These are phyloP conservation scores for Astrothelium macrocarpum DNA, from an alignment of 495 filamentous ascomycete species.

Conservation along the genomic window DNA sequence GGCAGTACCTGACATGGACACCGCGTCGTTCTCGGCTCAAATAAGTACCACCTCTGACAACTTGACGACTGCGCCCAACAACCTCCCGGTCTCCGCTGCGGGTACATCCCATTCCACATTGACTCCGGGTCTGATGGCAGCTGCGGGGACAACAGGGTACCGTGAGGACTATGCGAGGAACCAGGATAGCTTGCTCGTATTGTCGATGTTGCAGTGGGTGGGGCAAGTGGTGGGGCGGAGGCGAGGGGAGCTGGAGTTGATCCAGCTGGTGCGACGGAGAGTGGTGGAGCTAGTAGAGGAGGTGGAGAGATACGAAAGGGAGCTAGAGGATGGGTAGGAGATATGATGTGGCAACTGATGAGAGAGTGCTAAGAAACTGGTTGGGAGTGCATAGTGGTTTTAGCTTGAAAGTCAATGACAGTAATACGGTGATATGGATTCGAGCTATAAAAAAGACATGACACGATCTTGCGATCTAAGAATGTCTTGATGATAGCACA, in stretches of 20 bases:
- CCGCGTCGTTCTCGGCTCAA: too few species aligned
- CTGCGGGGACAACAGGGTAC: too few species aligned
- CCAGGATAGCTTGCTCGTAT: too few species aligned
- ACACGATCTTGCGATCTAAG: not conserved
- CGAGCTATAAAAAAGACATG: not conserved
- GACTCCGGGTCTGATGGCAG: too few species aligned
- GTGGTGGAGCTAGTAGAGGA: not conserved
- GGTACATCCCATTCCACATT: too few species aligned
- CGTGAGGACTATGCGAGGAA: too few species aligned
- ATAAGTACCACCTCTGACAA: not conserved
- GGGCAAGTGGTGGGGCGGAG: too few species aligned
- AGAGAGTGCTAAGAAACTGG: too few species aligned
- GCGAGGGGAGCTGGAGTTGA: not conserved
- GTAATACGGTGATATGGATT: too few species aligned
- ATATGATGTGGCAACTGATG: not conserved
- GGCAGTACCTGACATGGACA: not conserved
- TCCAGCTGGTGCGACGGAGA: not conserved
- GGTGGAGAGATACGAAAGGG: not conserved
- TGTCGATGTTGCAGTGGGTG: not conserved
- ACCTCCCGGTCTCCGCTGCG: not conserved
- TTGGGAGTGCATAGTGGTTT: too few species aligned
- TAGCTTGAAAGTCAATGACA: too few species aligned
- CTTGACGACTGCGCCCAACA: not conserved
- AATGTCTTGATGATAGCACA: not conserved
- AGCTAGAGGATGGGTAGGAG: not conserved